A percentile compares a stretch with the other conserved stretches of the same genome.
Conservation (phyloP, 2,329 filamentous ascomycete genomes). For the Diaporthe vaccinii region DNA sequence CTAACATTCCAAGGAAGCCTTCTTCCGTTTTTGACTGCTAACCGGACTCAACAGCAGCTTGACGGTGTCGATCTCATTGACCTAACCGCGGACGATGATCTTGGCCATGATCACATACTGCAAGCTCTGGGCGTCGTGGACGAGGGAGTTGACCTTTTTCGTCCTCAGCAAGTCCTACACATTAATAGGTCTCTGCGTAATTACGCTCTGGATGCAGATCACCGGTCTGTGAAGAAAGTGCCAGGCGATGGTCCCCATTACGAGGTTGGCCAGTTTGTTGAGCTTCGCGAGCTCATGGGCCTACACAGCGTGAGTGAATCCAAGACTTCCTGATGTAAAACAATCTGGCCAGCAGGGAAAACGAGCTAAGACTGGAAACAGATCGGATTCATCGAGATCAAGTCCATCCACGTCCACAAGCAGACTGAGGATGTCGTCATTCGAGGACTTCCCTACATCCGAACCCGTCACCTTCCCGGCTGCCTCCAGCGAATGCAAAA, state of each 20-base stretch:
- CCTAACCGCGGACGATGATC: background rate
- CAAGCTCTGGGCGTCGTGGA: background rate
- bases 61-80: background rate
- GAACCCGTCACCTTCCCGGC: conserved; percentile 51
- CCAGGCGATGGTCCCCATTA: background rate
- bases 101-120: background rate
- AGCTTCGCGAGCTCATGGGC: background rate
- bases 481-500: conserved; percentile 56
- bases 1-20: too few species aligned
- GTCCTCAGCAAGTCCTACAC: background rate
- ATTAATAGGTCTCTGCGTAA: background rate
- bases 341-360: too few species aligned
- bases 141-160: background rate
- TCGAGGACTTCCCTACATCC: conserved; percentile 56
- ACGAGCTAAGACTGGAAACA: background rate
- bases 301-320: background rate
- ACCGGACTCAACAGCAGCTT: background rate
- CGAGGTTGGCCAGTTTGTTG: background rate
- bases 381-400: conserved; percentile 50
- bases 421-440: conserved; percentile 54
- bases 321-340: background rate
- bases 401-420: conserved; percentile 56
- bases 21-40: background rate
- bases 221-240: background rate
- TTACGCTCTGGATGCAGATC: background rate